These are phyloP conservation scores for Fusarium sp. DNA, from an alignment of 2,329 filamentous ascomycete genomes.

Conservation along the genomic window DNA sequence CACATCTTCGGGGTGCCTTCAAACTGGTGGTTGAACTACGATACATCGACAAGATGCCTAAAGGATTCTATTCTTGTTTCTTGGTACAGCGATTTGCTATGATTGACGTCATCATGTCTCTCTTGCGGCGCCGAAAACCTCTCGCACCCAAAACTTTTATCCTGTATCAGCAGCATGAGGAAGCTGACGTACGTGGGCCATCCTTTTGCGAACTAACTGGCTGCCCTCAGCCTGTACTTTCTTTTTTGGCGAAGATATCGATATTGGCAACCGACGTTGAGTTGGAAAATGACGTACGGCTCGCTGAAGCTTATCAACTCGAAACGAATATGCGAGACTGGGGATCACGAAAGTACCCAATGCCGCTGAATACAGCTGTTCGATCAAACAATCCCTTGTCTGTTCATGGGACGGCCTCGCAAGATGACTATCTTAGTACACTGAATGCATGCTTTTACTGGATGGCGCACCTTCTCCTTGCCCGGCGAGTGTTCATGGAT, in stretches of 20 bases:
- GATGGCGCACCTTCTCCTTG: neutral
- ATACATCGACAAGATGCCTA: neutral
- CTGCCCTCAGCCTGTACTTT: neutral
- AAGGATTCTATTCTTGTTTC: neutral
- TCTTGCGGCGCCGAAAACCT: neutral
- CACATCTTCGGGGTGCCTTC: neutral
- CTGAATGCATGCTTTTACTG: neutral
- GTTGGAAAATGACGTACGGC: neutral
- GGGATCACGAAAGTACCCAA: neutral
- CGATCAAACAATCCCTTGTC: neutral
- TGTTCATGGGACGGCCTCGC: accelerated
- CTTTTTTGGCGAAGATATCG: neutral
- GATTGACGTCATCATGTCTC: neutral
- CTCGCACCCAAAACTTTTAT: neutral
- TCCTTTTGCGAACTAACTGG: neutral
- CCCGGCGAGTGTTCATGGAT: neutral
- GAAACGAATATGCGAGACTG: neutral
- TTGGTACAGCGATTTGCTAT: neutral
- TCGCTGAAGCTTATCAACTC: neutral
- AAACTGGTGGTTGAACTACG: neutral
- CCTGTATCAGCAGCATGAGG: neutral
- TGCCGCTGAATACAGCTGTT: neutral
- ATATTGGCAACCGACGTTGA: neutral
- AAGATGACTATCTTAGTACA: neutral
- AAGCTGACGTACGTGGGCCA: neutral